Base-by-base conservation (phyloP, 441 rosid genomes). In the Raphanus hybrid region DNA sequence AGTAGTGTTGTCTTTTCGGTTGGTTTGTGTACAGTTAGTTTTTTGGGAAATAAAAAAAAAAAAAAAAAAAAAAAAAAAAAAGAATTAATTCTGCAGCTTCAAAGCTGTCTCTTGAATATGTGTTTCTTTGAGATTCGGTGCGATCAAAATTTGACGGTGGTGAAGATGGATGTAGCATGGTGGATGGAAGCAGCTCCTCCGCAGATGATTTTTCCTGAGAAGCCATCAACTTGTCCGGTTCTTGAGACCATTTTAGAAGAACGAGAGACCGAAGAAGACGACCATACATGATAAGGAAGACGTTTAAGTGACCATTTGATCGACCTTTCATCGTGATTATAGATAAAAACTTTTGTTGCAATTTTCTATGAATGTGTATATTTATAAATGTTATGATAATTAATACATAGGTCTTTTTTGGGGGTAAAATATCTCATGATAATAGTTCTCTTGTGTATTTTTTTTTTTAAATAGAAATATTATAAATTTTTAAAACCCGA, bases 221-320 rank as follows among this genome's bases (percentile, higher is more conserved):
- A 79, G 57, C 78, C 82, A 45, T 79, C 78, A 3, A 45, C 45
- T 79, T 74, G 45, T 32, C 82, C 82, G 9, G 55, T 79, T 64
- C 75, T 79, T 43, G 82, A 79, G 62, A 79, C 82, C 8, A 79
- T 79, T 74, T 27, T 79, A 2, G 82, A 79, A 79, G 82, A 29
- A 9, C 8, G 81, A 67, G 82, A 74, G 67, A 54, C 15, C 12
- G 82, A 79, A 64, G 71, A 79, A 79, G 78, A 43, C 1, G 71
- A 79, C 20, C 59, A 74, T 1, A 39, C 67, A 54, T 54, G 82
- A 63, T 6, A 39, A 62, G 2, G 12, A 72, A 7, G 58, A 67
- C 76, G 34, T 71, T 41, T 70, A 71, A 45, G 26, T 35, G 65
- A 57, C 8, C 59, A 5, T 35, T 52, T 76, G 16, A 54, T 76